A percentile compares a stretch with the other conserved stretches of the same genome.
phyloP scores from a whole-genome alignment of 305 asterid species.

The Fraxinus dipetala region DNA sequence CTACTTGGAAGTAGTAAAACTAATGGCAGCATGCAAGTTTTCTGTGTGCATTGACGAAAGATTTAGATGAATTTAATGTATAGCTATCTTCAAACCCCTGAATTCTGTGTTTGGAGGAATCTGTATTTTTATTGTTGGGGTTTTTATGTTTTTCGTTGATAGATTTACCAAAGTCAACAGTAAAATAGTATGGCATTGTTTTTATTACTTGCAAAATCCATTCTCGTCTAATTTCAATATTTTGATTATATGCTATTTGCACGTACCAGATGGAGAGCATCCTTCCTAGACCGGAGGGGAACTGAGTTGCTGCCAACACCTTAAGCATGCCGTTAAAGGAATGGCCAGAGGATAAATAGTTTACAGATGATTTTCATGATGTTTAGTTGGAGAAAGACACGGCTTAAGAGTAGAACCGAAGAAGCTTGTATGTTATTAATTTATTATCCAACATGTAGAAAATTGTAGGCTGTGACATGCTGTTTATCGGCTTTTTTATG shows the following conservation, averaged over 20 bases:
- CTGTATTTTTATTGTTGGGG: background rate
- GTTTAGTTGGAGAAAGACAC: background rate
- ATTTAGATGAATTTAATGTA: background rate
- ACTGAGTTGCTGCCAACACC: conserved; percentile 22
- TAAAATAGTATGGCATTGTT: background rate
- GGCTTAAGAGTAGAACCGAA: background rate
- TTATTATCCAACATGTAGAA: background rate
- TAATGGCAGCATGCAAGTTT: background rate
- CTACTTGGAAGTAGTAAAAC: background rate
- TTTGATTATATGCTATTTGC: background rate
- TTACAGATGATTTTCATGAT: conserved; percentile 29
- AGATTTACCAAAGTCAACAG: background rate
- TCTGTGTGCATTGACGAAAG: background rate
- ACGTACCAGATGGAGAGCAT: conserved; percentile 48
- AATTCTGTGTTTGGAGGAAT: background rate
- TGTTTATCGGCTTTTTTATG: background rate
- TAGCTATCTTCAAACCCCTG: background rate
- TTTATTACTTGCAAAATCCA: background rate
- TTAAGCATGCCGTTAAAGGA: conserved; percentile 30
- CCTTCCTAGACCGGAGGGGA: conserved; percentile 25
- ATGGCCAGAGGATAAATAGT: conserved; percentile 31
- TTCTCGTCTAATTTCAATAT: background rate
- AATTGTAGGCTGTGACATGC: background rate
- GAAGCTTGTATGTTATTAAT: background rate
- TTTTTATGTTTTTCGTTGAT: background rate